A percentile compares a stretch with the other conserved stretches of the same genome.
phyloP scores from a whole-genome alignment of 495 filamentous ascomycete species.

The Aspergillus homomorphus region DNA sequence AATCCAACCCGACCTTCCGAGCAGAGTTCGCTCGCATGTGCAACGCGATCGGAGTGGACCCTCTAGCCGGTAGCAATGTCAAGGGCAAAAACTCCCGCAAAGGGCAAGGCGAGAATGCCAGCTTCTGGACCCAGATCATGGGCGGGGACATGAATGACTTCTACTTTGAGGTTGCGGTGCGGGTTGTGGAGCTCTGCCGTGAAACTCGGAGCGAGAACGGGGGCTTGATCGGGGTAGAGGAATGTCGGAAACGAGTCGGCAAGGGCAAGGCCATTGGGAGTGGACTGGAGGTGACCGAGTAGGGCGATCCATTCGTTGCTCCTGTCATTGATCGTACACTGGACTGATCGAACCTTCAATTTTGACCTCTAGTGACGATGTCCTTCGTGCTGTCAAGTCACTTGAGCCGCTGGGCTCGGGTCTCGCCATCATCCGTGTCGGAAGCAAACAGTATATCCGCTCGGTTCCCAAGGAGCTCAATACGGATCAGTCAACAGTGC shows the following conservation, averaged over 20 bases:
- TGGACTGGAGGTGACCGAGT: constrained; percentile 66
- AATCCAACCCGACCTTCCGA: constrained; percentile 89
- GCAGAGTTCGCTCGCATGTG: constrained; percentile 99
- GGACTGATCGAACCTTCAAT: neutral
- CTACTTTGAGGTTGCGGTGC: constrained; percentile 92
- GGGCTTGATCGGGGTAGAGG: constrained; percentile 79
- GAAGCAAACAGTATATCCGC: constrained; percentile 80
- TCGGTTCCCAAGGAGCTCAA: constrained; percentile 96
- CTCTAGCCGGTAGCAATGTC: constrained; percentile 69
- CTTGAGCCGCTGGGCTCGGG: constrained; percentile 84
- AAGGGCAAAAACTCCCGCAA: constrained; percentile 49
- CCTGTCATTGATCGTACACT: too few species aligned
- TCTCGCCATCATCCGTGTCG: constrained; percentile 78
- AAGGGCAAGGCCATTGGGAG: constrained; percentile 69
- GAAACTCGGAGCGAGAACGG: constrained; percentile 88
- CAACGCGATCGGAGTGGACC: constrained; percentile 92
- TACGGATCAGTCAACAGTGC: constrained; percentile 85
- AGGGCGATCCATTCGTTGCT: constrained; percentile 16
- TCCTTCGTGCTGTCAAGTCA: constrained; percentile 83
- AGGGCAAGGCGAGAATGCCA: constrained; percentile 48
- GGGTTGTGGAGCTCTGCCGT: constrained; percentile 90
- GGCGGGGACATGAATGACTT: constrained; percentile 94
- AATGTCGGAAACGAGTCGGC: constrained; percentile 70
- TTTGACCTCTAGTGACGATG: constrained; percentile 64
- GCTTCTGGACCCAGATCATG: constrained; percentile 89